Evolutionary conservation across 345 rosid genomes (phyloP).

Genomic region (Orychophragmus violaceus): DNA sequence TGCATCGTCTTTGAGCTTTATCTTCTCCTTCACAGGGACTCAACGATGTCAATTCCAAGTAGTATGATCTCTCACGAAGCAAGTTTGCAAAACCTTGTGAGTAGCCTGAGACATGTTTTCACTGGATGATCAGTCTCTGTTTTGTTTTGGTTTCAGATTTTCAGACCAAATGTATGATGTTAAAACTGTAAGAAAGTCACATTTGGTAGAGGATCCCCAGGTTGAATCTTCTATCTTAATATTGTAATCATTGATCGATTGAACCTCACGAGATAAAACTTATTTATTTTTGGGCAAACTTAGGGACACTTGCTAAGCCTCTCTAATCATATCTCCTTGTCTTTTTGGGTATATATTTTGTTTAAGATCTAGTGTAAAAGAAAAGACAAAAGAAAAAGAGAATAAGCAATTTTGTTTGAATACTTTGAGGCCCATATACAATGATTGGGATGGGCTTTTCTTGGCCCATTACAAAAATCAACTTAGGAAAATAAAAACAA

Average conservation of each 20-base stretch:
- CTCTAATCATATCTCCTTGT: neutral
- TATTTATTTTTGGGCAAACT: too few relatives aligned
- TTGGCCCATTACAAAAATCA: too few relatives aligned
- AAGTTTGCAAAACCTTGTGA: conserved; percentile 23
- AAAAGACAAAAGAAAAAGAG: too few relatives aligned
- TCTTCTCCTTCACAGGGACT: conserved; percentile 31
- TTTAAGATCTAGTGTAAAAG: too few relatives aligned
- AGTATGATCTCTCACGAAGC: conserved; percentile 17
- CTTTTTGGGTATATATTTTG: too few relatives aligned
- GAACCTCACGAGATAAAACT: too few relatives aligned
- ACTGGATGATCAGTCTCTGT: neutral
- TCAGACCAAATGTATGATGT: conserved; percentile 15
- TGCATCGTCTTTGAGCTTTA: neutral
- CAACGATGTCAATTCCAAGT: conserved; percentile 41
- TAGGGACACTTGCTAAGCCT: too few relatives aligned
- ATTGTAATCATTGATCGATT: neutral
- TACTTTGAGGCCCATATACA: too few relatives aligned
- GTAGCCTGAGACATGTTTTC: conserved; percentile 12
- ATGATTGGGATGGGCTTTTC: too few relatives aligned
- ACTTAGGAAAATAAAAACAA: too few relatives aligned
- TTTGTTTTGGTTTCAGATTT: neutral
- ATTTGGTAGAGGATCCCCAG: neutral
- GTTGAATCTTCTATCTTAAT: neutral
- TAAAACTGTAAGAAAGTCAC: neutral
- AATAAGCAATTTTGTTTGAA: too few relatives aligned